These are phyloP conservation scores for Trichaptum fuscoviolaceum DNA, from an alignment of 768 basidiomycete species.

Conservation along the genomic window DNA sequence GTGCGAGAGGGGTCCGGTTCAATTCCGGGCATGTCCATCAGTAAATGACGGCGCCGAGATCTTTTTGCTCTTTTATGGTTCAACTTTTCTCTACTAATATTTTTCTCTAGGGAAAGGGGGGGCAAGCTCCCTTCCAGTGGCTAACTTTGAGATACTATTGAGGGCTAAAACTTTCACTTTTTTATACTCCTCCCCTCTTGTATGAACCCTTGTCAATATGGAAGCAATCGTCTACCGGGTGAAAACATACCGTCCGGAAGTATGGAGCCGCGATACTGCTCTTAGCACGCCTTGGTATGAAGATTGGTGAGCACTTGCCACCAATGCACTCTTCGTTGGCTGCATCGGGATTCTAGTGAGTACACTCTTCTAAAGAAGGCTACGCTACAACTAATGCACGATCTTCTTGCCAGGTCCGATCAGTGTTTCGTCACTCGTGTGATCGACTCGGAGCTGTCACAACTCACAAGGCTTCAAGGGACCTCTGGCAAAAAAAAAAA, in stretches of 20 bases:
- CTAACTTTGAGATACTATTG: no score
- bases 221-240: slow-evolving; percentile 49
- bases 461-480: slow-evolving; percentile 60
- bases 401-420: slow-evolving; percentile 46
- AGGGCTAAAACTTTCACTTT: no score
- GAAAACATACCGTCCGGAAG: slow-evolving; percentile 31
- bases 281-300: slow-evolving; percentile 37
- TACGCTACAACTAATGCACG: neutral
- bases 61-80: no score
- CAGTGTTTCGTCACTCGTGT: slow-evolving; percentile 39
- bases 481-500: slow-evolving; percentile 47
- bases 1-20: no score
- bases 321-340: slow-evolving; percentile 45
- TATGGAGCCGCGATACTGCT: slow-evolving; percentile 33
- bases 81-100: no score
- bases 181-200: no score
- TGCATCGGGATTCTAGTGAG: slow-evolving; percentile 60
- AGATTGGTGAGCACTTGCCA: slow-evolving; percentile 57
- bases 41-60: no score
- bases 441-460: no score
- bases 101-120: no score
- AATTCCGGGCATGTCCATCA: no score
- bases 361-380: slow-evolving; percentile 7
- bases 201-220: no score
- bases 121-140: no score